Evolutionary conservation across 768 basidiomycete species (phyloP).

Genomic region (Naganishia kalamii): DNA sequence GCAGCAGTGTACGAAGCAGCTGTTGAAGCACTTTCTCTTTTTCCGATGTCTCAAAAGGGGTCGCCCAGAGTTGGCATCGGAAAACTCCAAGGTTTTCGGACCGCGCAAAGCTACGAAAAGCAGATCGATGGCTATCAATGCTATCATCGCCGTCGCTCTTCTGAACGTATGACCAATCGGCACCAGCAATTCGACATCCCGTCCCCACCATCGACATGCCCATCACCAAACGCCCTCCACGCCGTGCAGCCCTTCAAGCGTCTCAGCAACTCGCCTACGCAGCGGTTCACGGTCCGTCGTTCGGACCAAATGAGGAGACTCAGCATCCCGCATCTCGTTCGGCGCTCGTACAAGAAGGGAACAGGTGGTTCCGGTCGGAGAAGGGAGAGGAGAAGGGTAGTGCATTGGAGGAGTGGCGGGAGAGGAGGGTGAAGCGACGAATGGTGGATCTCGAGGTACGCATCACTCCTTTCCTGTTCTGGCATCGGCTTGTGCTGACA

Average conservation of each 20-base stretch:
- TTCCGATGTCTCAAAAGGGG: too few species aligned
- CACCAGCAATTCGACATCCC: too few species aligned
- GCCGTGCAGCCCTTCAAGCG: neutral
- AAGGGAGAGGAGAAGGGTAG: neutral
- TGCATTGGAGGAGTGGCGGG: neutral
- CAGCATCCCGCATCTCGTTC: neutral
- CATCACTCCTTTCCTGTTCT: neutral
- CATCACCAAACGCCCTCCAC: neutral
- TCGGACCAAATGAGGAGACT: neutral
- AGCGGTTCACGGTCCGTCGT: neutral
- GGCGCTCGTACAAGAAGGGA: neutral
- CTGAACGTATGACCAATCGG: too few species aligned
- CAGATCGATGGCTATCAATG: too few species aligned
- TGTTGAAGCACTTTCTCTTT: too few species aligned
- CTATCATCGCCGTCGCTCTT: too few species aligned
- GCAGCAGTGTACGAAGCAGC: too few species aligned
- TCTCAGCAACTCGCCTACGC: neutral
- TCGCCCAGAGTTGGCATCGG: too few species aligned
- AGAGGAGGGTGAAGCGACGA: neutral
- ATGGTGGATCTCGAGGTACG: neutral
- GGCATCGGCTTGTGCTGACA: neutral
- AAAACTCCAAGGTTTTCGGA: too few species aligned
- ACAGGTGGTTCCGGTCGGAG: neutral
- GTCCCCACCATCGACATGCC: neutral
- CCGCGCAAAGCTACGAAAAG: too few species aligned